Evolutionary conservation across 2,329 filamentous ascomycete genomes (phyloP).

Genomic region (Tolypocladium tropicale): DNA sequence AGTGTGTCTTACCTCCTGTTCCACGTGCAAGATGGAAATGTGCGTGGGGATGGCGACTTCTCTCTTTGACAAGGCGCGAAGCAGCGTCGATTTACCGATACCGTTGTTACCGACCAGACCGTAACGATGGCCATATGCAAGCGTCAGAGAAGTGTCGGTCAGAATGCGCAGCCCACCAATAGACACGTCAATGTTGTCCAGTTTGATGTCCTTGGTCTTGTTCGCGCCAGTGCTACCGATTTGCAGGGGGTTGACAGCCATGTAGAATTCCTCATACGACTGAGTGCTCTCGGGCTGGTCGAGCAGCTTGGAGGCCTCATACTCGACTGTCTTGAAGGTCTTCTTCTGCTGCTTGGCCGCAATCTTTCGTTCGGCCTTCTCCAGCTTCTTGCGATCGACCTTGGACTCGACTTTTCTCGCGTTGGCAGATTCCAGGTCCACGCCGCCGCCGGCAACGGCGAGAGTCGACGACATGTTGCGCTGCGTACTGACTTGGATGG

Average conservation of each 20-base stretch:
- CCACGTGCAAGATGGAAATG: slow-evolving; percentile 97
- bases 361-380: slow-evolving; percentile 97
- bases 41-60: slow-evolving; percentile 92
- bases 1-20: slow-evolving; percentile 63
- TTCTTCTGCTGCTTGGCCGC: slow-evolving; percentile 98
- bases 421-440: slow-evolving; percentile 92
- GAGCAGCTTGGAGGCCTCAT: slow-evolving; percentile 85
- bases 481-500: slow-evolving; percentile 87
- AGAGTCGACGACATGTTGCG: slow-evolving; percentile 94
- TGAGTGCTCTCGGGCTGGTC: slow-evolving; percentile 73
- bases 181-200: slow-evolving; percentile 90
- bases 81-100: slow-evolving; percentile 94
- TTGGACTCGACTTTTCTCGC: slow-evolving; percentile 91
- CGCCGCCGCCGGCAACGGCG: slow-evolving; percentile 70
- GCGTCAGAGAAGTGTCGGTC: slow-evolving; percentile 78
- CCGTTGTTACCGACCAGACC: slow-evolving; percentile 98
- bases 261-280: slow-evolving; percentile 99
- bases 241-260: slow-evolving; percentile 96
- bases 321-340: slow-evolving; percentile 94
- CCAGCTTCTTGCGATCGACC: slow-evolving; percentile 96
- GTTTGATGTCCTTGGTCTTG: slow-evolving; percentile 98
- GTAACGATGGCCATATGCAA: slow-evolving; percentile 88
- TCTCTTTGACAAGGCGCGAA: slow-evolving; percentile 83
- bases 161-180: slow-evolving; percentile 85
- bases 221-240: slow-evolving; percentile 59